Evolutionary conservation across 345 rosid species (phyloP).

Genomic region (Turnera subulata): DNA sequence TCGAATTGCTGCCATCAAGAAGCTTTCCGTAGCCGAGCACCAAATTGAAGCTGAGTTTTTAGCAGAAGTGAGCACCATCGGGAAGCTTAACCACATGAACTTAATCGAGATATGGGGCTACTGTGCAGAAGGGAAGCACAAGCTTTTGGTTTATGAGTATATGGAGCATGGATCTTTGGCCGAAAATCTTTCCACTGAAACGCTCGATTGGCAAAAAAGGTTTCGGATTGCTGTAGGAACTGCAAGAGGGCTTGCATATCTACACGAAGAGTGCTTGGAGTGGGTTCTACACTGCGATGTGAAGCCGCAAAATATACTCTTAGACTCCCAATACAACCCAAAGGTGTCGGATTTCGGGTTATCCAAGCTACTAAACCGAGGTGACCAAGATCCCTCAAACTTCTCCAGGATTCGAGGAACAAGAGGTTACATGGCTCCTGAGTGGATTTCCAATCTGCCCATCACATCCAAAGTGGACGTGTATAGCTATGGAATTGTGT

Average conservation of each 20-base stretch:
- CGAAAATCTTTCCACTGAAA: constrained; percentile 7
- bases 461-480: constrained; percentile 38
- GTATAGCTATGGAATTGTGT: constrained; percentile 38
- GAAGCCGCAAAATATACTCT: constrained; percentile 17
- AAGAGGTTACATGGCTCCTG: constrained; percentile 34
- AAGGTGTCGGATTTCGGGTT: constrained; percentile 19
- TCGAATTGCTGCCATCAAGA: constrained; percentile 26
- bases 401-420: constrained; percentile 25
- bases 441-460: constrained; percentile 18
- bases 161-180: constrained; percentile 19
- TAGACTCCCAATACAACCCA: constrained; percentile 13
- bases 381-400: not conserved
- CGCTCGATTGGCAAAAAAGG: constrained; percentile 13
- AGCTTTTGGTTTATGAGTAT: constrained; percentile 20
- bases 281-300: constrained; percentile 22
- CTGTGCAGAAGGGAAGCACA: constrained; percentile 22
- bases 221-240: constrained; percentile 13
- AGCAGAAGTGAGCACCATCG: constrained; percentile 38
- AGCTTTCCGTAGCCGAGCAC: constrained; percentile 14
- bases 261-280: constrained; percentile 22
- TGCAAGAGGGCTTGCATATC: constrained; percentile 17
- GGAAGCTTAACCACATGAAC: constrained; percentile 37
- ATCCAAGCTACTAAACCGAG: constrained; percentile 10
- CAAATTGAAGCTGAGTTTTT: constrained; percentile 35
- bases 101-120: constrained; percentile 37